Evolutionary conservation across 2,329 filamentous ascomycete genomes (phyloP).

Genomic region (Hymenoscyphus fructigenus): DNA sequence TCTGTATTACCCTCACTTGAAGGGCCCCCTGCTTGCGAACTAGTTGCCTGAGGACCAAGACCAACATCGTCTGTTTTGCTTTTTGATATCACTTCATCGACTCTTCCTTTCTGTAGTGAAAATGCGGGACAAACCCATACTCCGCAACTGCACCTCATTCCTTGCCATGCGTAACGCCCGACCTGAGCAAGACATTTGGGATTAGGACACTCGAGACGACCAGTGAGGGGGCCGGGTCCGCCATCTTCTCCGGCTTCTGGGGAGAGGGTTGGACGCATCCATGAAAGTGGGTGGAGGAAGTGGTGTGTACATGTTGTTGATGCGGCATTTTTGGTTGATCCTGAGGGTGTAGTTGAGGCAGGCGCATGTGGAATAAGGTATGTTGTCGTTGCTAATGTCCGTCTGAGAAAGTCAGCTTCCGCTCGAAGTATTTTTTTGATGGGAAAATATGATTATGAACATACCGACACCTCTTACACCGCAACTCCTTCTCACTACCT

Average conservation of each 20-base stretch:
- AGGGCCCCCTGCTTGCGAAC: constrained; percentile 4
- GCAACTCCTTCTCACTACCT: constrained; percentile 55
- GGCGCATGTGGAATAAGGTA: constrained; percentile 57
- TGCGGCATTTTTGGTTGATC: constrained; percentile 23
- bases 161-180: constrained; percentile 95
- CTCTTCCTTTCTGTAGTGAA: constrained; percentile 75
- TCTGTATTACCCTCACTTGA: not conserved
- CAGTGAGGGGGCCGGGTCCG: not conserved
- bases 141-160: constrained; percentile 86
- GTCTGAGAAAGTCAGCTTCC: constrained; percentile 30
- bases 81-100: constrained; percentile 61
- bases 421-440: not conserved
- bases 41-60: not conserved
- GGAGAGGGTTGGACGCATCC: constrained; percentile 87
- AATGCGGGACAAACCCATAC: constrained; percentile 91
- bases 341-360: constrained; percentile 35
- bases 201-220: constrained; percentile 80
- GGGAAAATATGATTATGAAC: not conserved
- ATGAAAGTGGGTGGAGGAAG: constrained; percentile 88
- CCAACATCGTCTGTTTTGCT: constrained; percentile 7
- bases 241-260: constrained; percentile 71
- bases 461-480: constrained; percentile 87
- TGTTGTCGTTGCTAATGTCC: constrained; percentile 59
- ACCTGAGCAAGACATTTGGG: constrained; percentile 76
- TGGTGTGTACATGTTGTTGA: constrained; percentile 69